These are phyloP conservation scores for Pichia pseudocactophila DNA, from an alignment of 805 yeast genomes.

Conservation along the genomic window DNA sequence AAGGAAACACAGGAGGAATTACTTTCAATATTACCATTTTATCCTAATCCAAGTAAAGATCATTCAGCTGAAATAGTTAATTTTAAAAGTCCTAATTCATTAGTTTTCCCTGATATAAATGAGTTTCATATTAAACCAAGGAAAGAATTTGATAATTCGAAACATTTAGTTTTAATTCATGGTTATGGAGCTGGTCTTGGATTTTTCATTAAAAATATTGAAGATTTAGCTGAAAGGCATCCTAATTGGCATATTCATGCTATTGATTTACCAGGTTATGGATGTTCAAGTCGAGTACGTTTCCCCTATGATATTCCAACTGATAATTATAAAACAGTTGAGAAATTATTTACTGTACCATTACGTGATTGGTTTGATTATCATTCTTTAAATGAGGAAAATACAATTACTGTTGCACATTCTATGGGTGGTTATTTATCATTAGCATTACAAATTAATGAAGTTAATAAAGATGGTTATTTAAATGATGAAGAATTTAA, in stretches of 20 bases:
- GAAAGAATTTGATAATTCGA: constrained; percentile 17
- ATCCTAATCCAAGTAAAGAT: constrained; percentile 42
- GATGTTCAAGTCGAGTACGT: constrained; percentile 74
- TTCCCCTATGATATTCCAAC: constrained; percentile 36
- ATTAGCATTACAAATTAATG: constrained; percentile 38
- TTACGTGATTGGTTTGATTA: constrained; percentile 52
- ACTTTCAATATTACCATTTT: constrained; percentile 46
- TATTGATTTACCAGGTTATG: constrained; percentile 84
- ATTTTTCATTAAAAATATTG: constrained; percentile 65
- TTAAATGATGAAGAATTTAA: constrained; percentile 10
- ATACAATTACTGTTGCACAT: constrained; percentile 66
- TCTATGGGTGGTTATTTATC: constrained; percentile 88
- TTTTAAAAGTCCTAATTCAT: constrained; percentile 37
- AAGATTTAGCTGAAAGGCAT: constrained; percentile 21
- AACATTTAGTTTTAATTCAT: constrained; percentile 69
- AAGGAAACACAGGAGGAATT: constrained; percentile 34
- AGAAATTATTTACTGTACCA: constrained; percentile 56
- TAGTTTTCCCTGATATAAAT: constrained; percentile 49
- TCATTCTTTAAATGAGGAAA: constrained; percentile 30
- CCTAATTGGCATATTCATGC: constrained; percentile 72
- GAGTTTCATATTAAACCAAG: constrained; percentile 57
- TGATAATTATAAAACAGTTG: constrained; percentile 41
- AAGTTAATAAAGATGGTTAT: constrained; percentile 6
- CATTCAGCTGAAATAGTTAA: constrained; percentile 40
- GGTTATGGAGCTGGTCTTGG: constrained; percentile 94